Percentiles rank a stretch among this genome's conserved stretches.
These are phyloP conservation scores for Chlorella sorokiniana DNA, from an alignment of 139 green algal species.

Conservation along the genomic window DNA sequence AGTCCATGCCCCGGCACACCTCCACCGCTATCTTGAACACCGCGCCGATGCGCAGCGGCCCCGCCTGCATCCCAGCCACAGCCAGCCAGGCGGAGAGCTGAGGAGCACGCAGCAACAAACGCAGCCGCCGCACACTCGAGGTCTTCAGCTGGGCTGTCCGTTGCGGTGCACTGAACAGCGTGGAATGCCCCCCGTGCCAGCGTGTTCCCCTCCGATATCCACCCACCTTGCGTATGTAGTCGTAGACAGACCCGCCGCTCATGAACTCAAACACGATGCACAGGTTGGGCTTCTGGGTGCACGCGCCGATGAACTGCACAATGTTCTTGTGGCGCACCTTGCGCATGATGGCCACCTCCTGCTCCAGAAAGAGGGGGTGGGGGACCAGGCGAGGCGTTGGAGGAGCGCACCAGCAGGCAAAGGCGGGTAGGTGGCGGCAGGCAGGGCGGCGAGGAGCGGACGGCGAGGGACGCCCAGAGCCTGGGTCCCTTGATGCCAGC, in stretches of 20 bases:
- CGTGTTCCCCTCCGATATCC: too few relatives aligned
- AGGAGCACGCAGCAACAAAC: not conserved
- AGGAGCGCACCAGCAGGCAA: not conserved
- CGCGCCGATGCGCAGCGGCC: conserved; percentile 62
- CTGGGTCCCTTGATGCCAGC: too few relatives aligned
- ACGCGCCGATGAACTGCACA: conserved; percentile 98
- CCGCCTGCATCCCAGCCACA: conserved; percentile 51
- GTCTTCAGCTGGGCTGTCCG: too few relatives aligned
- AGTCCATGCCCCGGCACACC: conserved; percentile 97
- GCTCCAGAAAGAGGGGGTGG: conserved; percentile 31
- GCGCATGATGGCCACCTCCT: conserved; percentile 90
- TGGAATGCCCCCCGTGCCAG: too few relatives aligned
- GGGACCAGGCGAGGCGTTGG: conserved; percentile 1
- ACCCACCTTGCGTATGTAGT: conserved; percentile 83
- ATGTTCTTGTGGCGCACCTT: conserved; percentile 98
- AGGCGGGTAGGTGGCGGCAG: too few relatives aligned
- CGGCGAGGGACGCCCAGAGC: too few relatives aligned
- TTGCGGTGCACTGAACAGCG: too few relatives aligned
- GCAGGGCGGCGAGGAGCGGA: too few relatives aligned
- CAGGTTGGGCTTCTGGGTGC: conserved; percentile 94
- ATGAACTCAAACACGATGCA: conserved; percentile 99
- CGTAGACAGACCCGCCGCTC: conserved; percentile 91
- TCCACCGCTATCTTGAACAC: conserved; percentile 87
- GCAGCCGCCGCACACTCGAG: too few relatives aligned
- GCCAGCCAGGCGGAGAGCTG: too few relatives aligned